Evolutionary conservation across 176 grass and related monocot species (phyloP).

Genomic region (Rhynchospora breviuscula): DNA sequence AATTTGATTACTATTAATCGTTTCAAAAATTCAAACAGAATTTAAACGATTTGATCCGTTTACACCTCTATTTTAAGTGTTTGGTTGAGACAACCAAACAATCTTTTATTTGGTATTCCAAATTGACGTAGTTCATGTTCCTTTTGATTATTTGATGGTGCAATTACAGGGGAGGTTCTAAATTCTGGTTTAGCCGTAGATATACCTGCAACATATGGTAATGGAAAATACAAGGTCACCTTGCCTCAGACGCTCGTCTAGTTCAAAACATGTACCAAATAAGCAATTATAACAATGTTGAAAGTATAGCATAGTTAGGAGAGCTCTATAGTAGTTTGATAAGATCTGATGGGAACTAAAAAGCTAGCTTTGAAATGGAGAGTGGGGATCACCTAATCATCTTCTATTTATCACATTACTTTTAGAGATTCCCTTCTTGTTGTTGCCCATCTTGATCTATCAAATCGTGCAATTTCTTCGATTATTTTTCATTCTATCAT

Average conservation of each 20-base stretch:
- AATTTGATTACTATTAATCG: no score
- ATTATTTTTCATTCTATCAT: neutral
- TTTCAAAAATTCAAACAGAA: no score
- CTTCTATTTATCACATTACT: neutral
- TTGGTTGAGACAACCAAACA: no score
- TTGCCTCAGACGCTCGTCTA: no score
- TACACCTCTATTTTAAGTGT: no score
- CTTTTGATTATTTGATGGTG: neutral
- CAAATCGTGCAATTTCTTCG: neutral
- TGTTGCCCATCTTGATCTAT: neutral
- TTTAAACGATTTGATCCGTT: no score
- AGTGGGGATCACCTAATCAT: conserved; percentile 10
- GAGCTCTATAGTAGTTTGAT: neutral
- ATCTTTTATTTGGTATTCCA: no score
- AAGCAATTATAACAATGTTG: neutral
- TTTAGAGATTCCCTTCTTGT: neutral
- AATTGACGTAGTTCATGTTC: neutral
- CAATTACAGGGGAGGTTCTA: neutral
- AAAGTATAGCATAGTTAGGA: neutral
- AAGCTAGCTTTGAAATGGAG: neutral
- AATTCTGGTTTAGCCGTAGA: neutral
- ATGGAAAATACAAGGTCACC: neutral
- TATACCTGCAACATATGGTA: neutral
- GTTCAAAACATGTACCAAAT: neutral
- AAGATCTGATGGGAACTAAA: conserved; percentile 12